Conservation (phyloP, 495 filamentous ascomycete species). For the Cercophora scortea region DNA sequence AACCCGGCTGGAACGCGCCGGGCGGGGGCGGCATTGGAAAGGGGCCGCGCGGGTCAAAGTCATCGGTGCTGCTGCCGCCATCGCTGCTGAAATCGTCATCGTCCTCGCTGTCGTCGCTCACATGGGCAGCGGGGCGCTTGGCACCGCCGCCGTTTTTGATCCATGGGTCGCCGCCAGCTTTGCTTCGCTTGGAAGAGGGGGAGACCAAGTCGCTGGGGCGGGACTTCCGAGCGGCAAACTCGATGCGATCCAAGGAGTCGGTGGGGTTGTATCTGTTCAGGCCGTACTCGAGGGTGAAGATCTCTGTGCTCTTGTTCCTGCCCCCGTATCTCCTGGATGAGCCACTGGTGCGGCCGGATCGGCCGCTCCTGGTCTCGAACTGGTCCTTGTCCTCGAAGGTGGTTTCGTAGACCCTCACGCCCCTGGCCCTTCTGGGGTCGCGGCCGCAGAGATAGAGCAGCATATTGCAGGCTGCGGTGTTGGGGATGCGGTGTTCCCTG, state of each 20-base stretch:
- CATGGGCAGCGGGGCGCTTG: neutral
- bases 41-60: neutral
- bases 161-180: neutral
- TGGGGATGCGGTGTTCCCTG: conserved; percentile 9
- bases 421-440: conserved; percentile 16
- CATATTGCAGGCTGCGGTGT: conserved; percentile 13
- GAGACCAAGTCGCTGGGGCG: neutral
- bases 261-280: conserved; percentile 1
- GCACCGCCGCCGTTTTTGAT: neutral
- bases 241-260: neutral
- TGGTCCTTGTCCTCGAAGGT: conserved; percentile 11
- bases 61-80: conserved; percentile 2
- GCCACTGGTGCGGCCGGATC: conserved; percentile 3
- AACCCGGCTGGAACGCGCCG: conserved; percentile 9
- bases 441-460: conserved; percentile 18
- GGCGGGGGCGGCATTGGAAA: conserved; percentile 1
- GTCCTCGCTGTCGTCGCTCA: conserved; percentile 9
- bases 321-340: conserved; percentile 10
- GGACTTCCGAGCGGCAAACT: neutral
- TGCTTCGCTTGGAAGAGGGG: neutral
- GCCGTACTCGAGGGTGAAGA: conserved; percentile 15
- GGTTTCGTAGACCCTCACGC: conserved; percentile 15
- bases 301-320: neutral
- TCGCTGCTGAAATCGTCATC: conserved; percentile 6
- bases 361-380: conserved; percentile 13